Evolutionary conservation across 1,284 basidiomycete genomes (phyloP).

Genomic region (Cutaneotrichosporon cyanovorans): DNA sequence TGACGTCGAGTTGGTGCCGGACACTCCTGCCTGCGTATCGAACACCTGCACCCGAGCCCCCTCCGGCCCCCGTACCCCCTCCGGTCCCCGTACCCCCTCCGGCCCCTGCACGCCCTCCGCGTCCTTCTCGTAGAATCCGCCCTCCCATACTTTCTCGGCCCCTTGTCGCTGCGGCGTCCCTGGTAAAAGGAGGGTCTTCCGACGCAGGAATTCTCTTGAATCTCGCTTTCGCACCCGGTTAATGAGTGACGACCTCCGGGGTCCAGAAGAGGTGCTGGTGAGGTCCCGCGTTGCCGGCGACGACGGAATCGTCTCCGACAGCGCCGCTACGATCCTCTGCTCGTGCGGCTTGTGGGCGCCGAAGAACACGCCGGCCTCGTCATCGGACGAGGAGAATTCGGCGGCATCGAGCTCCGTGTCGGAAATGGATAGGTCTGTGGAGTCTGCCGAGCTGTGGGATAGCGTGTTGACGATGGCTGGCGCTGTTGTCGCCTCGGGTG

Average conservation of each 20-base stretch:
- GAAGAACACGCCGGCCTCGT: slow-evolving; percentile 33
- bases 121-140: slow-evolving; percentile 14
- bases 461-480: too few species aligned
- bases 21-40: too few species aligned
- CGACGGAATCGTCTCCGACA: slow-evolving; percentile 13
- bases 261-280: neutral
- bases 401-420: slow-evolving; percentile 1
- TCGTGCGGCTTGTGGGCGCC: slow-evolving; percentile 24
- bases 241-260: slow-evolving; percentile 5
- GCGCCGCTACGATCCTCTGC: slow-evolving; percentile 20
- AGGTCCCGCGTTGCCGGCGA: slow-evolving; percentile 4
- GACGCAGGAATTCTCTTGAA: slow-evolving; percentile 29
- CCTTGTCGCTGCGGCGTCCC: slow-evolving; percentile 3
- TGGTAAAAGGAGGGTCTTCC: slow-evolving; percentile 27
- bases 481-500: too few species aligned
- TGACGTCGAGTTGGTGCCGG: too few species aligned
- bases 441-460: too few species aligned
- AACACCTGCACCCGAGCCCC: too few species aligned
- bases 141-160: slow-evolving; percentile 17
- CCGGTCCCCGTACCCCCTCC: neutral
- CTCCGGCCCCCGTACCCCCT: too few species aligned
- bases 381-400: slow-evolving; percentile 19
- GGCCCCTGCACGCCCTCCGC: too few species aligned
- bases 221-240: slow-evolving; percentile 24
- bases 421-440: neutral